Evolutionary conservation across 345 rosid species (phyloP).

Genomic region (Populus deltoides): DNA sequence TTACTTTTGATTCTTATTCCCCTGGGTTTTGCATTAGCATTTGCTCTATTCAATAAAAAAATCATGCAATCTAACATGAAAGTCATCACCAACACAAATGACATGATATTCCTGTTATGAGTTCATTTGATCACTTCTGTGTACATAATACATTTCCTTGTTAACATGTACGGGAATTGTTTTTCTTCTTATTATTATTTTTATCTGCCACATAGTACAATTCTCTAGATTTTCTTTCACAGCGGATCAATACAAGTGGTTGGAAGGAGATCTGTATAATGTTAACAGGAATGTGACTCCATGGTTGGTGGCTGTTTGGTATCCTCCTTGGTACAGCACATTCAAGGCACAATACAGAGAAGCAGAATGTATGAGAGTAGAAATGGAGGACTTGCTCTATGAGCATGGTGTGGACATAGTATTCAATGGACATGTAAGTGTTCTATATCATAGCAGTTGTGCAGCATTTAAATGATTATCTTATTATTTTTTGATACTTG

Average conservation of each 20-base stretch:
- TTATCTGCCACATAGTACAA: conserved; percentile 3
- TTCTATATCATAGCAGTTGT: neutral
- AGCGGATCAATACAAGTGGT: conserved; percentile 85
- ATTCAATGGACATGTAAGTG: conserved; percentile 72
- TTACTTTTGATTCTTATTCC: neutral
- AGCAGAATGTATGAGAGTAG: conserved; percentile 82
- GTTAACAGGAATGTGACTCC: conserved; percentile 71
- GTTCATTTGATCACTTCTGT: neutral
- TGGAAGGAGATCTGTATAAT: conserved; percentile 58
- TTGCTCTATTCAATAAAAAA: neutral
- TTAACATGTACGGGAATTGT: neutral
- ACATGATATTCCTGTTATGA: too few species aligned
- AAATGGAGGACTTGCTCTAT: conserved; percentile 73
- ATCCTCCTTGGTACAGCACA: conserved; percentile 83
- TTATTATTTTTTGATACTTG: too few species aligned
- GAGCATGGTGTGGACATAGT: conserved; percentile 61
- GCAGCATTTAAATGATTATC: neutral
- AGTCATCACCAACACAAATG: too few species aligned
- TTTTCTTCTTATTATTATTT: neutral
- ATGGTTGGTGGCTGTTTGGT: conserved; percentile 85
- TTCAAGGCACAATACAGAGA: conserved; percentile 72
- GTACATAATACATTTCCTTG: too few species aligned
- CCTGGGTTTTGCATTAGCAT: neutral
- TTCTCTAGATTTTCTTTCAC: conserved; percentile 18
- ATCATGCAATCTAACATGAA: too few species aligned